Conservation (phyloP, 2,329 filamentous ascomycete genomes). For the Biscogniauxia marginata region DNA sequence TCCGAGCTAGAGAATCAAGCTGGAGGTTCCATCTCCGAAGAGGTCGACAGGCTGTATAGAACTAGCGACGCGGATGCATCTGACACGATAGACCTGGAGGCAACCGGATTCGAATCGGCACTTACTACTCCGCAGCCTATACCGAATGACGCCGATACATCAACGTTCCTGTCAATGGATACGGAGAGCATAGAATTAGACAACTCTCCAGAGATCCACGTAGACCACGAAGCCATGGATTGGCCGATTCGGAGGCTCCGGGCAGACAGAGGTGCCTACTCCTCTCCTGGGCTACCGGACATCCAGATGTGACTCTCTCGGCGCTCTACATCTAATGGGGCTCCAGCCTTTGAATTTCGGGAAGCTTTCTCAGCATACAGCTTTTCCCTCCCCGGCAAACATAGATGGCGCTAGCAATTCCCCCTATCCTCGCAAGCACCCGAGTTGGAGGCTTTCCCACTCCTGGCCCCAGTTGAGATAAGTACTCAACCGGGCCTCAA, state of each 20-base stretch:
- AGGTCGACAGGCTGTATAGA: neutral
- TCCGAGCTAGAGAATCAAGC: neutral
- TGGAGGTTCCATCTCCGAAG: neutral
- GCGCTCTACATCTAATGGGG: no score
- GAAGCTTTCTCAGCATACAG: no score
- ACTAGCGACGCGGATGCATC: neutral
- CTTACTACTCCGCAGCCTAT: neutral
- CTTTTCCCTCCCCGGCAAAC: neutral
- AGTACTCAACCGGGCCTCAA: no score
- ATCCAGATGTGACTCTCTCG: neutral
- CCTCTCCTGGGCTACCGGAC: slow-evolving; percentile 3
- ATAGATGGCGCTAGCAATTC: no score
- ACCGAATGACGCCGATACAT: neutral
- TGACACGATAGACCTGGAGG: neutral
- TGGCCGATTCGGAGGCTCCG: neutral
- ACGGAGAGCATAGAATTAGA: neutral
- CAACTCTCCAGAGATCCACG: neutral
- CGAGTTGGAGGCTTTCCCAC: no score
- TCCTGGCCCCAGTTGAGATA: no score
- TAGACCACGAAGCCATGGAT: neutral
- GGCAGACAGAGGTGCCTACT: neutral
- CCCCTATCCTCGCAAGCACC: no score
- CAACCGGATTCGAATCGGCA: neutral
- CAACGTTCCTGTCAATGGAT: neutral
- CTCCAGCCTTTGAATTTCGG: no score